phyloP scores from a whole-genome alignment of 2,329 filamentous ascomycete genomes.

The Fusarium concolor region DNA sequence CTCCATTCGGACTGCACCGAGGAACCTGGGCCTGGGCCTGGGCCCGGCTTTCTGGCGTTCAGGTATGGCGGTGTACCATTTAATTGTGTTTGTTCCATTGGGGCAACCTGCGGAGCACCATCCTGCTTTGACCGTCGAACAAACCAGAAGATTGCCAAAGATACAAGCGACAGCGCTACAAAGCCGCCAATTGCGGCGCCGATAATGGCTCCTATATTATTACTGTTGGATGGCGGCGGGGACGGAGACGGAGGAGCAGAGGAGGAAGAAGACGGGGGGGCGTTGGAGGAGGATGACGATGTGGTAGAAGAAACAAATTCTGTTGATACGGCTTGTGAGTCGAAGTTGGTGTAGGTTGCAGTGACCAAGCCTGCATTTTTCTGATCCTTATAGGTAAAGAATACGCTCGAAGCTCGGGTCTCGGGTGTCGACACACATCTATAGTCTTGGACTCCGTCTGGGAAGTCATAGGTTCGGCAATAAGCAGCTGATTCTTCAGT shows the following conservation, averaged over 20 bases:
- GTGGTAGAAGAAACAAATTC: background rate
- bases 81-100: background rate
- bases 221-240: too few relatives aligned
- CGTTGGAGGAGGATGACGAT: background rate
- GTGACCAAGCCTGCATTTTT: background rate
- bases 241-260: background rate
- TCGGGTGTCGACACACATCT: slow-evolving; percentile 1
- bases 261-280: background rate
- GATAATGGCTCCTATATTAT: slow-evolving; percentile 2
- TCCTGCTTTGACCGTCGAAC: background rate
- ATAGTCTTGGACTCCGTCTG: background rate
- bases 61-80: background rate
- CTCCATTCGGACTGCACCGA: background rate
- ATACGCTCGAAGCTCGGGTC: background rate
- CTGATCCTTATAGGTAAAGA: slow-evolving; percentile 7
- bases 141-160: background rate
- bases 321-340: background rate
- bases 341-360: background rate
- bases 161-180: background rate
- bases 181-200: background rate
- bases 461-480: slow-evolving; percentile 6
- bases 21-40: too few relatives aligned
- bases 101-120: too few relatives aligned
- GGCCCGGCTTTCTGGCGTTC: background rate
- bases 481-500: slow-evolving; percentile 1